Base-by-base conservation (phyloP, 106 monocot species). In the Cymbidium sinense region DNA sequence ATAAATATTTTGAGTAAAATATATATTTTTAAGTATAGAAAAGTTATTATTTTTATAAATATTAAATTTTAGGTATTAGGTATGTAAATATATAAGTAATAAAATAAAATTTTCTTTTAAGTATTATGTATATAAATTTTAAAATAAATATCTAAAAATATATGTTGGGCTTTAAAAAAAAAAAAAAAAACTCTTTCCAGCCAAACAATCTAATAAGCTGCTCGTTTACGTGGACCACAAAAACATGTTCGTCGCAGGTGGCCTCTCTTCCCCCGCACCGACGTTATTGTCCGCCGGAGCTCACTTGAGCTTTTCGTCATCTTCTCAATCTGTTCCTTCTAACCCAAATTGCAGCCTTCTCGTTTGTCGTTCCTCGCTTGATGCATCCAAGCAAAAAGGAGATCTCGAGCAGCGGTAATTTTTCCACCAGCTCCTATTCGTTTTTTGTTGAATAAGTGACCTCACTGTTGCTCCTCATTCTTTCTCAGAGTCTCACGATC, bases 401-500 rank as follows among this genome's bases (percentile, higher is more conserved):
- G 71, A 71, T 18, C 21, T 37, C 36, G 71, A 71, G 35, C 71
- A 71, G 8, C 19, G 37, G 71, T 71, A 71, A 71, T 15, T 69
- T 37, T 37, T 6, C 27, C 27, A 39, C 20, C 37, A 21, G 17
- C 36, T 36, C 36, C 6, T 15, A 18, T n/a, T 34, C 20, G 11
- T 47, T 71, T 71, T 70, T 17, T 37, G 5, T 39, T 34, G 1
- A 34, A 71, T 5, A 71, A 71, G 12, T 71, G 4, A 37, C n/a
- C 20, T 7, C 34, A 37, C 19, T 37, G 5, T 15, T 21, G 37
- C 20, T 54, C 15, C 52, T 55, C 54, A 2, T 9, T 15, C 17
- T 23, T 27, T 78, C 64, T 25, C 27, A 86, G 83, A 69, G 74
- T 70, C 19, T 31, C 62, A 39, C 62, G 73, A 21, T n/a, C 51